Percentiles rank a stretch among this genome's conserved stretches.
These are phyloP conservation scores for Alternaria longipes DNA, from an alignment of 2,329 filamentous ascomycete species.

Conservation along the genomic window DNA sequence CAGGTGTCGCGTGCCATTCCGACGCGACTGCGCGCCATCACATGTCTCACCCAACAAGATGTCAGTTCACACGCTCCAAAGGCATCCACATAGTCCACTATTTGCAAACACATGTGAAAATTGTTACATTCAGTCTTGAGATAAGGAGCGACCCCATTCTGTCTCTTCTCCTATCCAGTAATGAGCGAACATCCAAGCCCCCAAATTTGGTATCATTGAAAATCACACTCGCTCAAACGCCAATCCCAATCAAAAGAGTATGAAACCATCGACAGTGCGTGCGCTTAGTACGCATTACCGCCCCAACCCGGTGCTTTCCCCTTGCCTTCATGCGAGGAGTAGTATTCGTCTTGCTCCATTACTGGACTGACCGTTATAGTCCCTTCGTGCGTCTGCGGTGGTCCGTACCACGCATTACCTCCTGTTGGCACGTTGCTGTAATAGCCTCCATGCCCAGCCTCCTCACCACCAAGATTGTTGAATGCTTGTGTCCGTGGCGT, in stretches of 20 bases:
- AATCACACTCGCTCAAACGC: conserved; percentile 30
- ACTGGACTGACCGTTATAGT: conserved; percentile 29
- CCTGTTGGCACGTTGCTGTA: conserved; percentile 17
- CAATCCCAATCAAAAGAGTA: conserved; percentile 9
- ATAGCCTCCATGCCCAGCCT: conserved; percentile 21
- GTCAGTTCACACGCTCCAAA: background rate
- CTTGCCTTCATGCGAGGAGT: conserved; percentile 35
- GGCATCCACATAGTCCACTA: rapidly evolving
- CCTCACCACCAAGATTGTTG: conserved; percentile 35
- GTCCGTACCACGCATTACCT: conserved; percentile 23
- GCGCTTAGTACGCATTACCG: conserved; percentile 23
- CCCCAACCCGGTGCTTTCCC: conserved; percentile 9
- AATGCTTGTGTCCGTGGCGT: conserved; percentile 50
- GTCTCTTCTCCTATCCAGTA: conserved; percentile 6
- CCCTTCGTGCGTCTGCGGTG: conserved; percentile 17
- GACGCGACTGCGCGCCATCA: conserved; percentile 3
- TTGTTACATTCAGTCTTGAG: background rate
- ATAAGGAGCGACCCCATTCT: background rate
- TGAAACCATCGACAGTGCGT: background rate
- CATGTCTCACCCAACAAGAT: background rate
- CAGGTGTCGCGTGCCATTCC: conserved; percentile 6
- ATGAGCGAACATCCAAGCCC: conserved; percentile 23
- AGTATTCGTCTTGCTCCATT: conserved; percentile 33
- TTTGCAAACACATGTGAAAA: background rate
- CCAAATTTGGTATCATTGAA: conserved; percentile 28